Evolutionary conservation across 2,329 filamentous ascomycete species (phyloP), one percentile per base, ranked within the genome.

Genomic region (Apiospora aurea): DNA sequence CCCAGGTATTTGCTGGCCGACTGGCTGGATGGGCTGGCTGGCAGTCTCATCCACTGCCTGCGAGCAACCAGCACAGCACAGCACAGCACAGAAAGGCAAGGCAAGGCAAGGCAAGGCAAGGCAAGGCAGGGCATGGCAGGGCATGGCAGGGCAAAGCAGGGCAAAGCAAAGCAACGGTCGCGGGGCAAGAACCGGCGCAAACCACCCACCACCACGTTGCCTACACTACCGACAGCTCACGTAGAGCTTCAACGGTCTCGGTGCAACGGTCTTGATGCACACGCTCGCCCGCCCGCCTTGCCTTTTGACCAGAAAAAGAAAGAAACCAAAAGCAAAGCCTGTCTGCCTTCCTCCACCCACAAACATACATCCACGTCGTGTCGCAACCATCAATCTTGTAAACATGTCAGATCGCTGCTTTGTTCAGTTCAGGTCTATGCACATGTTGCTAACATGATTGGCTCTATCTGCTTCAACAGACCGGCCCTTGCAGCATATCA

Each of bases 401-500:
- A 41, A 64, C 57, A 64, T 64, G 57, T 64, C 57, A 64, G 41
- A 34, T 64, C 34, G 34, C 57, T 64, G 57, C 57, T 64, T 34
- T 64, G 57, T n/a, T 64, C 34, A 64, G 57, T 64, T n/a, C 57
- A 64, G 57, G 57, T 41, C 38, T 64, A 64, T 64, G 57, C 34
- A 38, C 57, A 64, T 64, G 57, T 64, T 64, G 57, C 57, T 64
- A 64, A 64, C 57, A 41, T 64, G 57, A 64, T 64, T 38, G 57
- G 21, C 41, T 2, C 57, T 64, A n/a, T 64, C n/a, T 64, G 57
- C 57, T 64, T 38, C 67, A 46, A 72, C 78, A 97, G 96, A 98
- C 83, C 94, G 96, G 77, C 94, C 94, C 76, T 89, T 98, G 76
- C 93, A 94, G 80, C 94, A 97, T 82, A 97, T 98, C 86, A 97